A percentile compares a stretch with the other conserved stretches of the same genome.
phyloP scores from a whole-genome alignment of 805 yeast genomes.

The Barnettozyma vustinii region DNA sequence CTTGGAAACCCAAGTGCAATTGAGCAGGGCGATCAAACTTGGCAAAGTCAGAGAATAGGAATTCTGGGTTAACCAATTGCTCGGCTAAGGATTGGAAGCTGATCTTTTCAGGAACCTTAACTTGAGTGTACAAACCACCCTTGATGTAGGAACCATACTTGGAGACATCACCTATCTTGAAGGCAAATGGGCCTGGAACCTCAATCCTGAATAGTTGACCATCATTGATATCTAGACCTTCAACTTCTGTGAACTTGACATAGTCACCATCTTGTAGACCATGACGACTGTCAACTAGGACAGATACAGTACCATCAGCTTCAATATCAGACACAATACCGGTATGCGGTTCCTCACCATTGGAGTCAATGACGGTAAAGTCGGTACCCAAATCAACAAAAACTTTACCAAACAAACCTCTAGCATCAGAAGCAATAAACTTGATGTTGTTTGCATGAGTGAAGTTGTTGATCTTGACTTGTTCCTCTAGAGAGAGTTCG shows the following conservation, averaged over 20 bases:
- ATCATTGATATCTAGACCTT: constrained; percentile 74
- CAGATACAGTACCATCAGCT: constrained; percentile 83
- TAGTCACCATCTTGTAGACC: constrained; percentile 89
- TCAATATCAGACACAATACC: constrained; percentile 92
- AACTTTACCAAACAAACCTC: constrained; percentile 83
- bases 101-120: constrained; percentile 69
- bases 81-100: constrained; percentile 57
- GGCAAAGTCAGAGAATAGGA: constrained; percentile 79
- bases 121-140: constrained; percentile 92
- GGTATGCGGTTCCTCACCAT: constrained; percentile 80
- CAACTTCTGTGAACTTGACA: constrained; percentile 81
- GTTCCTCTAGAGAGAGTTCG: constrained; percentile 64
- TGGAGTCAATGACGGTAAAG: constrained; percentile 76
- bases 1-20: constrained; percentile 88
- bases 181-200: constrained; percentile 94
- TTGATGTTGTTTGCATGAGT: constrained; percentile 72
- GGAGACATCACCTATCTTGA: constrained; percentile 53
- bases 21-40: constrained; percentile 91
- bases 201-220: constrained; percentile 70
- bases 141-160: constrained; percentile 62
- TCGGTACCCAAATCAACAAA: constrained; percentile 87
- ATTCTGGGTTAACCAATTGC: constrained; percentile 77
- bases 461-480: constrained; percentile 65
- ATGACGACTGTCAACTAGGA: constrained; percentile 87
- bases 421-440: constrained; percentile 74